Evolutionary conservation across 1,284 basidiomycete species (phyloP).

Genomic region (Anthracocystis panici-leucophaei): DNA sequence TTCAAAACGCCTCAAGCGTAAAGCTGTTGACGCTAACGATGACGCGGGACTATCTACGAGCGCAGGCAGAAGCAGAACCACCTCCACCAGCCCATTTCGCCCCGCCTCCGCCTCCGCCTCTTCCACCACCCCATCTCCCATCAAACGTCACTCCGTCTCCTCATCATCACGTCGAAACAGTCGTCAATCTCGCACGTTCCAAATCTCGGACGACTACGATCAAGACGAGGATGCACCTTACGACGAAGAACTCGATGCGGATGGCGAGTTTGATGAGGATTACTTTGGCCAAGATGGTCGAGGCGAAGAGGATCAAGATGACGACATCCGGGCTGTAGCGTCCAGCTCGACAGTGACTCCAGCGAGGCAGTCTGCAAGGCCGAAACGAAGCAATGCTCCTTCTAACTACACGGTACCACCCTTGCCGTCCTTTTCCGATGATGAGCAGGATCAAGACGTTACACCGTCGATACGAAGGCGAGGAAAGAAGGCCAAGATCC

Average conservation of each 20-base stretch:
- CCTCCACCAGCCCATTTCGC: slow-evolving; percentile 10
- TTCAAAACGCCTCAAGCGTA: slow-evolving; percentile 25
- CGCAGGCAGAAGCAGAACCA: slow-evolving; percentile 2
- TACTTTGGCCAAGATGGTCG: slow-evolving; percentile 18
- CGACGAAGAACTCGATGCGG: slow-evolving; percentile 36
- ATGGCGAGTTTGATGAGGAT: slow-evolving; percentile 34
- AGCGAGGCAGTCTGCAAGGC: slow-evolving; percentile 20
- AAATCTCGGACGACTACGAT: slow-evolving; percentile 20
- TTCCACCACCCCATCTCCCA: slow-evolving; percentile 12
- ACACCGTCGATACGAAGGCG: slow-evolving; percentile 28
- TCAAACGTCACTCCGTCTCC: slow-evolving; percentile 11
- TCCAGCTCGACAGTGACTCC: slow-evolving; percentile 10
- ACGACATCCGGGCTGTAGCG: background rate
- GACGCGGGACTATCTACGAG: slow-evolving; percentile 1
- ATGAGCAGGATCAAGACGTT: slow-evolving; percentile 27
- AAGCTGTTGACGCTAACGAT: slow-evolving; percentile 3
- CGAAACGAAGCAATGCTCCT: slow-evolving; percentile 20
- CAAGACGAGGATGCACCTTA: slow-evolving; percentile 24
- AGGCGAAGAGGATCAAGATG: slow-evolving; percentile 9
- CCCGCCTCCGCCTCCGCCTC: slow-evolving; percentile 16
- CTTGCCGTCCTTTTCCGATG: slow-evolving; percentile 18
- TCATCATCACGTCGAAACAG: slow-evolving; percentile 20
- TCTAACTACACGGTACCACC: slow-evolving; percentile 21
- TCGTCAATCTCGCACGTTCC: slow-evolving; percentile 24
- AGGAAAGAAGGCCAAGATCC: slow-evolving; percentile 7